phyloP scores from a whole-genome alignment of 148 eudicot species.

The Nepenthes mirabilis region DNA sequence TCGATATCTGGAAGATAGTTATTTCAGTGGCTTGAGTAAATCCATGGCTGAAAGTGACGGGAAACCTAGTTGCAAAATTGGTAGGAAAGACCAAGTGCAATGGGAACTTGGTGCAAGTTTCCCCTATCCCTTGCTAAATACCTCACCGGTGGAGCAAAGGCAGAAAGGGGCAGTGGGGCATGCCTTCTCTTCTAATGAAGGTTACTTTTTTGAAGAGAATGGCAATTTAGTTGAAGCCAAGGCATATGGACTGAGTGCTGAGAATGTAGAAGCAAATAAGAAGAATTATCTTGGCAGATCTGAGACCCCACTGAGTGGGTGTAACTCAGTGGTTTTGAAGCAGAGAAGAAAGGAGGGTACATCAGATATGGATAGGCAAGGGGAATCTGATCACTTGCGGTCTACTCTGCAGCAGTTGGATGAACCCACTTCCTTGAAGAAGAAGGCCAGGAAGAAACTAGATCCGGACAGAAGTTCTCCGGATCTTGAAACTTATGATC shows the following conservation, averaged over 20 bases:
- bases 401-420: slow-evolving; percentile 28
- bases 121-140: slow-evolving; percentile 24
- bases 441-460: slow-evolving; percentile 41
- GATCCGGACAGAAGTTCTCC: slow-evolving; percentile 29
- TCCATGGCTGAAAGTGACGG: slow-evolving; percentile 19
- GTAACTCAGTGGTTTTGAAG: slow-evolving; percentile 33
- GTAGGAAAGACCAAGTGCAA: slow-evolving; percentile 37
- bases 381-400: slow-evolving; percentile 21
- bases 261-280: slow-evolving; percentile 12
- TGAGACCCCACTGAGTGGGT: slow-evolving; percentile 32
- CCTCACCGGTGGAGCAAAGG: slow-evolving; percentile 28
- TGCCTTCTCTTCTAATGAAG: slow-evolving; percentile 7
- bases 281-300: slow-evolving; percentile 18
- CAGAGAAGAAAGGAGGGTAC: slow-evolving; percentile 35
- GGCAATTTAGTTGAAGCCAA: slow-evolving; percentile 22
- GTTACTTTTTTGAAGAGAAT: slow-evolving; percentile 24
- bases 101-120: slow-evolving; percentile 25
- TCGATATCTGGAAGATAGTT: slow-evolving; percentile 18
- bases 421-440: slow-evolving; percentile 33
- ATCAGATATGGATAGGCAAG: slow-evolving; percentile 24
- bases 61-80: slow-evolving; percentile 16
- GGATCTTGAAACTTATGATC: slow-evolving; percentile 31
- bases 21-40: slow-evolving; percentile 20
- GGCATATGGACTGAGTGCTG: slow-evolving; percentile 21
- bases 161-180: slow-evolving; percentile 29